These are phyloP conservation scores for Deinandra increscens DNA, from an alignment of 129 eudicot genomes.

Conservation along the genomic window DNA sequence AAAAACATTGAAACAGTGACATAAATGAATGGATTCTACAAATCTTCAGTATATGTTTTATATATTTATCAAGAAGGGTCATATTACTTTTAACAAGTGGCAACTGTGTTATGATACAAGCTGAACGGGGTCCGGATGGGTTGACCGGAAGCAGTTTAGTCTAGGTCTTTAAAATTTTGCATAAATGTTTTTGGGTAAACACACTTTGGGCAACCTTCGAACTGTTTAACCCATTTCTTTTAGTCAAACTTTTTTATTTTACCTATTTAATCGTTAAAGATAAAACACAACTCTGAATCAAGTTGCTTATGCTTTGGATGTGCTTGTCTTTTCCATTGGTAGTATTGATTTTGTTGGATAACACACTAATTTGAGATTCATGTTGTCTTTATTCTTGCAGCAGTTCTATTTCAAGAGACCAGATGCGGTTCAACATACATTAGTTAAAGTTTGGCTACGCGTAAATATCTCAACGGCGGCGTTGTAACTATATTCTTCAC, in stretches of 20 bases:
- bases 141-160: not conserved
- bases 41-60: not conserved
- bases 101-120: not conserved
- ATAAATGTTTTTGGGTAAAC: too few species aligned
- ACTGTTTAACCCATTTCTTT: not conserved
- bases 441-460: too few species aligned
- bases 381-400: not conserved
- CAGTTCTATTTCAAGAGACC: not conserved
- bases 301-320: not conserved
- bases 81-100: not conserved
- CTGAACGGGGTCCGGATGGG: not conserved
- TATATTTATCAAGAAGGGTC: not conserved
- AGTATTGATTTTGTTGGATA: not conserved
- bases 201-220: not conserved
- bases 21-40: not conserved
- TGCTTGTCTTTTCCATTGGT: not conserved
- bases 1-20: not conserved
- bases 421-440: not conserved
- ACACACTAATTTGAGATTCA: not conserved
- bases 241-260: not conserved
- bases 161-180: not conserved
- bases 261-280: not conserved
- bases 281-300: not conserved
- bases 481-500: not conserved
- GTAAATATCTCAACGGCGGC: not conserved